These are phyloP conservation scores for Tolypocladium paradoxum DNA, from an alignment of 2,329 filamentous ascomycete species.

Conservation along the genomic window DNA sequence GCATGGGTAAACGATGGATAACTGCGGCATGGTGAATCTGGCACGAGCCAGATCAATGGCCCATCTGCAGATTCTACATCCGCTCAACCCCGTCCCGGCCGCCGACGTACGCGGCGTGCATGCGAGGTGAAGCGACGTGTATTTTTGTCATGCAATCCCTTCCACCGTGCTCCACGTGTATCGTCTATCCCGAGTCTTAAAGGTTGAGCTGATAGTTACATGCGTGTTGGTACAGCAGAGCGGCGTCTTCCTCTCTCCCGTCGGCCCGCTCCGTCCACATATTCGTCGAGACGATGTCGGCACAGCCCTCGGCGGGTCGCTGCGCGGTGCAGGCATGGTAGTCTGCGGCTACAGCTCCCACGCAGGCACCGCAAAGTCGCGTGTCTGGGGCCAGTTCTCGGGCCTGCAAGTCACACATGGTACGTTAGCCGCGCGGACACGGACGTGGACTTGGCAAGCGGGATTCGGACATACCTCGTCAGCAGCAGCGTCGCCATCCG, in stretches of 20 bases:
- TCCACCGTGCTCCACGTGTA: background rate
- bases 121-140: background rate
- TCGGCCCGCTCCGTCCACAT: background rate
- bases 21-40: background rate
- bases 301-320: background rate
- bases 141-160: background rate
- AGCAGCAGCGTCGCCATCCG: slow-evolving; percentile 28
- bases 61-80: background rate
- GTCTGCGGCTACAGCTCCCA: slow-evolving; percentile 24
- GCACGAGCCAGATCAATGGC: background rate
- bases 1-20: background rate
- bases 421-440: slow-evolving; percentile 5
- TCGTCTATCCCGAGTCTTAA: background rate
- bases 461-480: slow-evolving; percentile 24
- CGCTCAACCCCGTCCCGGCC: background rate
- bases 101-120: background rate
- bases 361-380: slow-evolving; percentile 29
- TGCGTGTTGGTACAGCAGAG: background rate
- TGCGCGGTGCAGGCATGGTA: background rate
- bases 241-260: background rate
- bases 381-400: slow-evolving; percentile 28
- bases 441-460: background rate
- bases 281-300: background rate
- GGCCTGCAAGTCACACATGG: slow-evolving; percentile 13
- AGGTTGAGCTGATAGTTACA: background rate